These are phyloP conservation scores for Phylloporus rhodoxanthus DNA, from an alignment of 768 basidiomycete species.

Conservation along the genomic window DNA sequence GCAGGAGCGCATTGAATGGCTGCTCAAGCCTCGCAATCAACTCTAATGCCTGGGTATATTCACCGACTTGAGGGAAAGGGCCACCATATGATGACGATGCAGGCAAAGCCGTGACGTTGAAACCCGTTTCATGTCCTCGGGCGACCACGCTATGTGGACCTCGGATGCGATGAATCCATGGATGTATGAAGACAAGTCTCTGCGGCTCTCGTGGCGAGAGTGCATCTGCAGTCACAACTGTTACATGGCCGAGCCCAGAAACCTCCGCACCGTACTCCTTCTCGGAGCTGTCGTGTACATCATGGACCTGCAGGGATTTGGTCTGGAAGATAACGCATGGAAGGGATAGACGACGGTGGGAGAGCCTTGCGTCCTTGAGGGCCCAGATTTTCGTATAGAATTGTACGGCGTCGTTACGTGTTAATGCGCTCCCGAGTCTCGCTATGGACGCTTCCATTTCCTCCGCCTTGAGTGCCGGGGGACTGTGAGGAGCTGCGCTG, in stretches of 20 bases:
- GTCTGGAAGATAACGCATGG: slow-evolving; percentile 4
- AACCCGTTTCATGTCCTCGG: not conserved
- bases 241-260: not conserved
- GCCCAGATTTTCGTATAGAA: not conserved
- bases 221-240: not conserved
- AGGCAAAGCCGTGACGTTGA: not conserved
- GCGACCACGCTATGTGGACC: too few species aligned
- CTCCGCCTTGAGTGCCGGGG: not conserved
- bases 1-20: slow-evolving; percentile 4
- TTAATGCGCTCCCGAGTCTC: not conserved
- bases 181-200: slow-evolving; percentile 1
- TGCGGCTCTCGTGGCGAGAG: not conserved
- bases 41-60: not conserved
- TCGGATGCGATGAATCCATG: slow-evolving; percentile 6
- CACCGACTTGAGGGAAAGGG: not conserved
- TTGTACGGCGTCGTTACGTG: not conserved
- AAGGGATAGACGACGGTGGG: slow-evolving; percentile 3
- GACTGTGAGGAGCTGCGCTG: not conserved
- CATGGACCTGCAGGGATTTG: not conserved
- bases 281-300: not conserved
- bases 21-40: slow-evolving; percentile 3
- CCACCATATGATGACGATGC: not conserved
- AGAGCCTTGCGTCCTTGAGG: not conserved
- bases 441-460: not conserved
- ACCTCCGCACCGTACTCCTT: not conserved